These are phyloP conservation scores for Trichoderma orchidacearum DNA, from an alignment of 495 filamentous ascomycete species.

Conservation along the genomic window DNA sequence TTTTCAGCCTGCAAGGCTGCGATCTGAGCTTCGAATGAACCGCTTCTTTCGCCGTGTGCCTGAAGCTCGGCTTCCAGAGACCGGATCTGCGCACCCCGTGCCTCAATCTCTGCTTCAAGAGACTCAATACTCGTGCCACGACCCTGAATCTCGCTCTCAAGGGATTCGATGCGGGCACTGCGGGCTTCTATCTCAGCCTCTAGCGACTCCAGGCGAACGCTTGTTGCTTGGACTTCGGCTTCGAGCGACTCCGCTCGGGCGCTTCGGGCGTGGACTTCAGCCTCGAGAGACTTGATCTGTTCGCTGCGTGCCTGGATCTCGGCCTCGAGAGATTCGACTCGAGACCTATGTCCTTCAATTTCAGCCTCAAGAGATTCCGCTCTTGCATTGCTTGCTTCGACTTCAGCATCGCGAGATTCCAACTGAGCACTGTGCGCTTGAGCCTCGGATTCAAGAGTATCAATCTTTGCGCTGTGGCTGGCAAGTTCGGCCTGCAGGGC, in stretches of 20 bases:
- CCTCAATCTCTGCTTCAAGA: background rate
- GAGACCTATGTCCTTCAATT: slow-evolving; percentile 17
- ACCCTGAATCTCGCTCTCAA: background rate
- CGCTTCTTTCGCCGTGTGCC: background rate
- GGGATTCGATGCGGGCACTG: background rate
- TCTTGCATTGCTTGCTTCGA: background rate
- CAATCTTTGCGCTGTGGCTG: background rate
- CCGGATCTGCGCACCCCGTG: background rate
- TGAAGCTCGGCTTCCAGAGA: background rate
- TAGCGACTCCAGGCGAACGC: slow-evolving; percentile 1
- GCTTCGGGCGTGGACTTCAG: background rate
- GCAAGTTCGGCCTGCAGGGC: slow-evolving; percentile 25
- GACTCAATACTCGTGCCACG: background rate
- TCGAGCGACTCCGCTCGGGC: background rate
- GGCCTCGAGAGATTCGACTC: slow-evolving; percentile 24
- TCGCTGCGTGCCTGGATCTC: slow-evolving; percentile 11
- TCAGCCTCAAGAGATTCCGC: background rate
- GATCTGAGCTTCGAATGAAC: slow-evolving; percentile 2
- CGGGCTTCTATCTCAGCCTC: background rate
- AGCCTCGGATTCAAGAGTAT: background rate
- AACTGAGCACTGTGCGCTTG: background rate
- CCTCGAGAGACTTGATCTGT: background rate
- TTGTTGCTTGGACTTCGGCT: background rate
- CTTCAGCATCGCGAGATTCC: background rate
- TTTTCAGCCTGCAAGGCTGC: slow-evolving; percentile 11